phyloP scores from a whole-genome alignment of 495 filamentous ascomycete genomes.

The Penicillium parvum region DNA sequence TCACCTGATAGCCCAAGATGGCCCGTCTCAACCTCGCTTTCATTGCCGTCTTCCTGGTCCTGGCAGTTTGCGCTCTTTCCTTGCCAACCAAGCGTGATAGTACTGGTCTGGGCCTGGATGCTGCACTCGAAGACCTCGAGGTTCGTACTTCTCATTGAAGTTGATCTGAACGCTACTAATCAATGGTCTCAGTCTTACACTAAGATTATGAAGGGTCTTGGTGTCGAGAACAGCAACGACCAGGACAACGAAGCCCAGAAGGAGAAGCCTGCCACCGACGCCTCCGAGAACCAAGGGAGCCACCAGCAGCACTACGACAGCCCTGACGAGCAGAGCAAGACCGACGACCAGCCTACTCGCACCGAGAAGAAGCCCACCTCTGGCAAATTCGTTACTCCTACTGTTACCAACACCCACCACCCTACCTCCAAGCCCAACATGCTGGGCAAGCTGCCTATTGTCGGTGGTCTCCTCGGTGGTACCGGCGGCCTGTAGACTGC shows the following conservation, averaged over 20 bases:
- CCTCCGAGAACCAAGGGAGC: not conserved
- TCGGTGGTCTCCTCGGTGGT: slow-evolving; percentile 27
- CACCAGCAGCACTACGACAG: slow-evolving; percentile 6
- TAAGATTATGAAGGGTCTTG: slow-evolving; percentile 16
- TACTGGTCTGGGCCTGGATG: slow-evolving; percentile 6
- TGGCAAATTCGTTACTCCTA: slow-evolving; percentile 23
- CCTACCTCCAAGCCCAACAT: slow-evolving; percentile 23
- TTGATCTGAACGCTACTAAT: not conserved
- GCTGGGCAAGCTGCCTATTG: slow-evolving; percentile 28
- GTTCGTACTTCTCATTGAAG: slow-evolving; percentile 9
- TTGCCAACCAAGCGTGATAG: slow-evolving; percentile 28
- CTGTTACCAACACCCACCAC: slow-evolving; percentile 18
- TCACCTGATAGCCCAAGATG: too few species aligned
- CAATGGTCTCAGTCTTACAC: slow-evolving; percentile 11
- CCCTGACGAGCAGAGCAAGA: slow-evolving; percentile 4
- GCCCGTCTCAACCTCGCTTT: slow-evolving; percentile 33
- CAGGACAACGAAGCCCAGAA: slow-evolving; percentile 10
- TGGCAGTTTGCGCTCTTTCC: slow-evolving; percentile 30
- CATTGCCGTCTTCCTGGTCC: slow-evolving; percentile 28
- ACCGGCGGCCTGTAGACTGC: slow-evolving; percentile 17
- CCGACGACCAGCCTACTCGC: slow-evolving; percentile 8
- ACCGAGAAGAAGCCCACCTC: slow-evolving; percentile 18
- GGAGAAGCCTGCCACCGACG: not conserved
- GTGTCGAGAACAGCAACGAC: slow-evolving; percentile 11
- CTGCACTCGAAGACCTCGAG: slow-evolving; percentile 14